These are phyloP conservation scores for Russula virescens DNA, from an alignment of 768 basidiomycete species.

Conservation along the genomic window DNA sequence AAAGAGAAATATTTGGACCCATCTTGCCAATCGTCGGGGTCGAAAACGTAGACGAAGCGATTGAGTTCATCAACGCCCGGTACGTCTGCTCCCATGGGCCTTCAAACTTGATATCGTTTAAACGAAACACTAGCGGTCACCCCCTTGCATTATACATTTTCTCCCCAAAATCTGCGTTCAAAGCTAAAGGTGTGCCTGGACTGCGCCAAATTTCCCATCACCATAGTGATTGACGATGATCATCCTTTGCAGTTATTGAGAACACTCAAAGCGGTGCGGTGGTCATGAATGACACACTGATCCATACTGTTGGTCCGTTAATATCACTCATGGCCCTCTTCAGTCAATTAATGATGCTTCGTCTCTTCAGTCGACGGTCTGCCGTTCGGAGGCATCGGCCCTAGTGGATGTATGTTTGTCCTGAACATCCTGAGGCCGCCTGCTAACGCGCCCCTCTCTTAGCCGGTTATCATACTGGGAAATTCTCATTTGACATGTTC, in stretches of 20 bases:
- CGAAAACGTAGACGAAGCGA: conserved; percentile 62
- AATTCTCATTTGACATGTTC: conserved; percentile 71
- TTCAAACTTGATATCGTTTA: not conserved
- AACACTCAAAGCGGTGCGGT: conserved; percentile 69
- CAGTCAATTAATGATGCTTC: not conserved
- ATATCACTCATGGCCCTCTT: not conserved
- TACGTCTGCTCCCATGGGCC: conserved; percentile 22
- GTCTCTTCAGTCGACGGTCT: conserved; percentile 45
- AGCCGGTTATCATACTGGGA: conserved; percentile 70
- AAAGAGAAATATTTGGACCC: conserved; percentile 81
- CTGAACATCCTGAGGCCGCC: conserved; percentile 1
- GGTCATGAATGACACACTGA: conserved; percentile 60
- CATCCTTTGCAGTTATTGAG: conserved; percentile 45
- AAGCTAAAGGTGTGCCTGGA: conserved; percentile 48
- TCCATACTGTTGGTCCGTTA: conserved; percentile 53
- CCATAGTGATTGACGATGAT: too few relatives aligned
- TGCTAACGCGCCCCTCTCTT: not conserved
- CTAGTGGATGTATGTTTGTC: conserved; percentile 57
- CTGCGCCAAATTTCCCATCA: conserved; percentile 10
- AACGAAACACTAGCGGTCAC: conserved; percentile 45
- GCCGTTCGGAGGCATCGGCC: conserved; percentile 71
- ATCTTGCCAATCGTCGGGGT: conserved; percentile 70
- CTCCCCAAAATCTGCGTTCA: conserved; percentile 50
- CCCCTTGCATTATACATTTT: conserved; percentile 79
- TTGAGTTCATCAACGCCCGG: conserved; percentile 60